Percentiles rank a stretch among this genome's conserved stretches.
These are phyloP conservation scores for Tothia fuscella DNA, from an alignment of 2,329 filamentous ascomycete species.

Conservation along the genomic window DNA sequence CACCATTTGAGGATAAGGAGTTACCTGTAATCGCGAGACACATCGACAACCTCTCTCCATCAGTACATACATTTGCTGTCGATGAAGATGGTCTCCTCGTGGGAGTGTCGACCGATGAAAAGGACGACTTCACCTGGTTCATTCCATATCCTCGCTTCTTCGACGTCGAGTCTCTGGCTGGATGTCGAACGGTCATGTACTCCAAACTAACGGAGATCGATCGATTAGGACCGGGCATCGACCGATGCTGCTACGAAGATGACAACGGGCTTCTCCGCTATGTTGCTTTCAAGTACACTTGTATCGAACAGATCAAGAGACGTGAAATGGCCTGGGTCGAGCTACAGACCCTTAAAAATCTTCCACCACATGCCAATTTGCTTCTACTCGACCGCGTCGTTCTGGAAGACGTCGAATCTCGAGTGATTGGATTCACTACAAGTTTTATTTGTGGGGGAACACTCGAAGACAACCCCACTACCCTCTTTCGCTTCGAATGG, in stretches of 20 bases:
- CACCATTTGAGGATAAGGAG: background rate
- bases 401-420: no score
- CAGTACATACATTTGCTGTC: background rate
- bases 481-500: constrained; percentile 26
- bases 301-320: no score
- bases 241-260: no score
- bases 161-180: background rate
- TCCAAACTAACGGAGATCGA: constrained; percentile 2
- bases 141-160: background rate
- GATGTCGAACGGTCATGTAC: background rate
- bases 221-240: background rate
- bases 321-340: no score
- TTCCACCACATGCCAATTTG: background rate
- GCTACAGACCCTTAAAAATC: no score
- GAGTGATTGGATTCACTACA: no score
- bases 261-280: no score
- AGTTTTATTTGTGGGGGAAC: constrained; percentile 25
- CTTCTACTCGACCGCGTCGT: no score
- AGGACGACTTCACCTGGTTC: constrained; percentile 4
- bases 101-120: background rate
- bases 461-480: constrained; percentile 19
- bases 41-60: background rate
- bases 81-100: background rate
- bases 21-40: background rate
- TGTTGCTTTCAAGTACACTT: no score